phyloP scores from a whole-genome alignment of 352 stramenopile species.

The Phytophthora pistaciae region DNA sequence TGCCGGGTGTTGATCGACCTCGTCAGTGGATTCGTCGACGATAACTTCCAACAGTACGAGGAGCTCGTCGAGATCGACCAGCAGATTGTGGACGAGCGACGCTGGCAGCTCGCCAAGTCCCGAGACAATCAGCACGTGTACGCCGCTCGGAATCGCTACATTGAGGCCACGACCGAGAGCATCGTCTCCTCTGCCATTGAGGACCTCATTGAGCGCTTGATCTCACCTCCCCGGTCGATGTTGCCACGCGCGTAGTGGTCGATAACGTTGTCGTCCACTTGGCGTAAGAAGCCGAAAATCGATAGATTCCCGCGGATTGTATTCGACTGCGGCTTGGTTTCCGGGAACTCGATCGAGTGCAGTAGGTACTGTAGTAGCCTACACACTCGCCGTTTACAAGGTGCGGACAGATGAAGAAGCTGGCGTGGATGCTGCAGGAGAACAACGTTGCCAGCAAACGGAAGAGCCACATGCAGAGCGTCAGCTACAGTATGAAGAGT shows the following conservation, averaged over 20 bases:
- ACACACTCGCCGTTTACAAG: conserved; percentile 29
- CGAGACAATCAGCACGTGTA: conserved; percentile 32
- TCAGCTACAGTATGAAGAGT: conserved; percentile 13
- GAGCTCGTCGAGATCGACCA: conserved; percentile 31
- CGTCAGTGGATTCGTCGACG: conserved; percentile 23
- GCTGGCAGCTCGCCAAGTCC: conserved; percentile 29
- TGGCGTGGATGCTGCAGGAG: conserved; percentile 45
- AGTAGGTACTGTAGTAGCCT: too few species aligned
- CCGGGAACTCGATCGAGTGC: too few species aligned
- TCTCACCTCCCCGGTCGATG: neutral
- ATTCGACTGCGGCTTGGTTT: too few species aligned
- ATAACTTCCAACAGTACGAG: conserved; percentile 47
- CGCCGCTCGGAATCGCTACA: neutral
- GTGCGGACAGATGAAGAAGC: conserved; percentile 66
- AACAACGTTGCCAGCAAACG: conserved; percentile 11
- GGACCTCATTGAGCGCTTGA: neutral
- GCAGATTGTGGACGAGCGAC: conserved; percentile 20
- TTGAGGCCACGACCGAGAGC: too few species aligned
- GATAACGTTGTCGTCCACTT: too few species aligned
- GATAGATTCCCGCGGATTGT: too few species aligned
- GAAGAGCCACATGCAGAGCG: conserved; percentile 6
- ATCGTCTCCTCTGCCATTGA: too few species aligned
- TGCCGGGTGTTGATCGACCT: conserved; percentile 22
- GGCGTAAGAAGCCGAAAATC: too few species aligned
- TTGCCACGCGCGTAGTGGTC: too few species aligned